Evolutionary conservation across 495 filamentous ascomycete genomes (phyloP), one percentile per base, ranked within the genome.

Genomic region (Annulohypoxylon moriforme): DNA sequence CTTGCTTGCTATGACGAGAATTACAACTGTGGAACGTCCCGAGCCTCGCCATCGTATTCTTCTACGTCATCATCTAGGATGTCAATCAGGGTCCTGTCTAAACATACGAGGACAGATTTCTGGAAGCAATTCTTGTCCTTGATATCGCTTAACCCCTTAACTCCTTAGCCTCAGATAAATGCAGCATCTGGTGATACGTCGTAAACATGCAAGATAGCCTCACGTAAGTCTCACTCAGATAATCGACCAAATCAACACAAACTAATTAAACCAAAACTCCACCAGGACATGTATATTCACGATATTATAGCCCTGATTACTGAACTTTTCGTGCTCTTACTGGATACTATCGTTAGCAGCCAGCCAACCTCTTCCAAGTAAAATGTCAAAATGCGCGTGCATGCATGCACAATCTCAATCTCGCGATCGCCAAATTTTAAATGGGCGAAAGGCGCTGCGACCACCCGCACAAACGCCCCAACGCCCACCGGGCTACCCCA

Each of bases 401-500:
- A 18, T 44, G 16, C 40, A 44, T 18, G 16, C 40, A 44, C 40
- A 1, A 36, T 20, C 16, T 44, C 40, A 18, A 18, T 44, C 40
- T 44, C 40, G 13, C 40, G 40, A 40, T 40, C 14, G 3, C 36
- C 34, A 4, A 40, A 40, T 14, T 13, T 40, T 13, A 40, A 14
- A 40, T 40, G 36, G 14, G 14, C 36, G 36, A 36, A 36, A 8
- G 13, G 13, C 9, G 13, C 9, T 10, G 33, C 33, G 13, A 36
- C 33, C 31, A 4, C 34, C 34, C 34, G 1, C 34, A 36, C 34
- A 1, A 3, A 36, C 8, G 34, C 34, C 4, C 36, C 9, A 8
- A n/a, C 36, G 36, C 56, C 57, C 62, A 56, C 68, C 27, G 44
- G 68, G 38, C 22, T 42, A 40, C 55, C 55, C 55, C 58, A 63